Base-by-base conservation (phyloP, 139 green algal species). In the Picochlorum sp. region DNA sequence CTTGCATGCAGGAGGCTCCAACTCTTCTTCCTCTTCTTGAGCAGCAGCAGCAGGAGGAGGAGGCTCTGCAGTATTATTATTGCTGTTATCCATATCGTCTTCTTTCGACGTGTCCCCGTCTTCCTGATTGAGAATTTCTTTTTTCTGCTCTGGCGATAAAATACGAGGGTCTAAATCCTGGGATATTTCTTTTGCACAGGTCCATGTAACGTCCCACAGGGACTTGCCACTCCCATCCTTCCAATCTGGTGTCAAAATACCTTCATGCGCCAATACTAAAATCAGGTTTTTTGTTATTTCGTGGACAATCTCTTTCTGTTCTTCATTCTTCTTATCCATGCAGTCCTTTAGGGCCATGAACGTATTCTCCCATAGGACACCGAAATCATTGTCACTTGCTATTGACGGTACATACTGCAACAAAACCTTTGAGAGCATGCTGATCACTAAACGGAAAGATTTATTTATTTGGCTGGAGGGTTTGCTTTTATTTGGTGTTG, bases 201-300 rank as follows among this genome's bases (percentile, higher is more conserved):
- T 63, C 80, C 85, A 95, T 26, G 87, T 95, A 32, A 85, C 60
- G 41, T 92, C 82, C 87, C 87, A 95, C 52, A 95, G 66, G 72
- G 72, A 83, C 21, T 44, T 62, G 10, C 50, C 3, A 8, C 4
- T 15, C 11, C 56, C 3, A 56, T 82, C 78, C 69, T 64, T 72
- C 78, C 78, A 85, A 32, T 52, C 20, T 1, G 64, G 71, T 18
- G 24, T 65, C n/a, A 89, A 66, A 10, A 92, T 65, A 0, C 74
- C 87, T 14, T 79, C 79, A 4, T 66, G 64, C 18, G 81, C 75
- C 84, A 98, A 84, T 58, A 98, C 90, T 51, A 98, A 79, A 34
- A 97, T 69, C 79, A 97, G 87, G 77, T 98, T 98, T 79, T 98
- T 97, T 11, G 90, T 66, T 24, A 87, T 80, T 71, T 97, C 89